These are phyloP conservation scores for Chlorella ohadii DNA, from an alignment of 139 green algal species.

Conservation along the genomic window DNA sequence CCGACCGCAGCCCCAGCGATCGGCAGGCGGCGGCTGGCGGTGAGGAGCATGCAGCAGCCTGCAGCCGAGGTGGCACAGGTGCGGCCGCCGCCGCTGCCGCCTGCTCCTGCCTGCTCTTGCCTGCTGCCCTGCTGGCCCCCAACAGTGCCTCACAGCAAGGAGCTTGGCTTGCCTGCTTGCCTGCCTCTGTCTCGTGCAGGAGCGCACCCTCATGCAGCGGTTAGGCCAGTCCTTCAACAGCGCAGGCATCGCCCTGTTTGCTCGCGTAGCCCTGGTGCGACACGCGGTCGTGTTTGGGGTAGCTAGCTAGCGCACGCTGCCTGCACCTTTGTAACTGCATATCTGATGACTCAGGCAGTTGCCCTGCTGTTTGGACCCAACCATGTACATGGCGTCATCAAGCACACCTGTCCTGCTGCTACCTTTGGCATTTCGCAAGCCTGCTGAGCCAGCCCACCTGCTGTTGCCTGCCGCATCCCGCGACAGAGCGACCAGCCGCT, in stretches of 20 bases:
- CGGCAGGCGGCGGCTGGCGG: background rate
- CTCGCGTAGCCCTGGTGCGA: slow-evolving; percentile 66
- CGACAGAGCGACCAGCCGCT: slow-evolving; percentile 65
- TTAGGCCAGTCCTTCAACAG: slow-evolving; percentile 83
- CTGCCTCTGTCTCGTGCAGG: background rate
- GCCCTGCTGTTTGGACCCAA: too few species aligned
- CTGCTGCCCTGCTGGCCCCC: too few species aligned
- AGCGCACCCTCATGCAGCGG: slow-evolving; percentile 25
- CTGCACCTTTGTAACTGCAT: background rate
- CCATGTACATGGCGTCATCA: too few species aligned
- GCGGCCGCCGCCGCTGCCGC: background rate
- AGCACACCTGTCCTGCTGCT: too few species aligned
- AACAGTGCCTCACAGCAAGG: too few species aligned
- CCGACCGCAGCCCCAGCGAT: too few species aligned
- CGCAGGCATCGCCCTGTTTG: slow-evolving; percentile 76
- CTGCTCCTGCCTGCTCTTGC: background rate
- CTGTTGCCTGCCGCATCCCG: too few species aligned
- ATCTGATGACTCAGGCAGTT: background rate
- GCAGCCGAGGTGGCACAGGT: background rate
- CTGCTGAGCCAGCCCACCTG: too few species aligned
- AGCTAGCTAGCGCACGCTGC: too few species aligned
- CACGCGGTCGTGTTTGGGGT: background rate
- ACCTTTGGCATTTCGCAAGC: too few species aligned
- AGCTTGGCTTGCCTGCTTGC: too few species aligned
- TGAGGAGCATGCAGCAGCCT: background rate